Base-by-base conservation (phyloP, 2,329 filamentous ascomycete genomes). In the Penicillium expansum region DNA sequence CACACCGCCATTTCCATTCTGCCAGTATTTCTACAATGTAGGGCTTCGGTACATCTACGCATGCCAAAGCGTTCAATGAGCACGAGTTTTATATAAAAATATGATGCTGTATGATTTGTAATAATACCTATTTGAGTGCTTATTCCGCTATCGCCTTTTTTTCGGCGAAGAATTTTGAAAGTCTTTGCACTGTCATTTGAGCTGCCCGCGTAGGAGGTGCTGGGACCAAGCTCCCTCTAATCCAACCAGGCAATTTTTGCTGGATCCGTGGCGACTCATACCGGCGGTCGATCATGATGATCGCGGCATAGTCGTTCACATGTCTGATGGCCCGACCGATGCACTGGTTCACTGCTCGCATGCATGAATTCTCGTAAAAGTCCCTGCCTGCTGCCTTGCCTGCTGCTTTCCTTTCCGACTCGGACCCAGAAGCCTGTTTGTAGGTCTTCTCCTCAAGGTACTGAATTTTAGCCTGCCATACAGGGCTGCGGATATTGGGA, bases 311-410 rank as follows among this genome's bases (percentile, higher is more conserved):
- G 75, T 99, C 94, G 24, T 84, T 85, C 54, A 83, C 83, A 71
- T 99, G 94, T 45, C 94, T 82, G 66, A 99, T 97, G 1, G 92
- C 94, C 57, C 94, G 82, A 0, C 94, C 94, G 64, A 99, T 92
- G 69, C 91, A 94, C 78, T 99, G 94, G 72, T 99, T 99, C 5
- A 99, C 94, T 5, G 92, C 91, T 38, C 94, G 83, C 92, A 99
- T 97, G 72, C 92, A 97, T 0, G 91, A 86, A 70, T 97, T 97
- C 72, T 97, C 92, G 70, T 95, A 96, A 69, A 91, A 96, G 59
- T 93, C 90, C 51, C 88, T 79, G 2, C 88, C 86, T 5, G 86
- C 77, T 18, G 69, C 69, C 47, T 78, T 79, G 8, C 78, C 76
- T 37, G 68, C 69, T 42, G 69, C 69, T 56, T 65, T 71, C 55